Conservation (phyloP, 2,329 filamentous ascomycete genomes). For the Pseudocercospora fijiensis region DNA sequence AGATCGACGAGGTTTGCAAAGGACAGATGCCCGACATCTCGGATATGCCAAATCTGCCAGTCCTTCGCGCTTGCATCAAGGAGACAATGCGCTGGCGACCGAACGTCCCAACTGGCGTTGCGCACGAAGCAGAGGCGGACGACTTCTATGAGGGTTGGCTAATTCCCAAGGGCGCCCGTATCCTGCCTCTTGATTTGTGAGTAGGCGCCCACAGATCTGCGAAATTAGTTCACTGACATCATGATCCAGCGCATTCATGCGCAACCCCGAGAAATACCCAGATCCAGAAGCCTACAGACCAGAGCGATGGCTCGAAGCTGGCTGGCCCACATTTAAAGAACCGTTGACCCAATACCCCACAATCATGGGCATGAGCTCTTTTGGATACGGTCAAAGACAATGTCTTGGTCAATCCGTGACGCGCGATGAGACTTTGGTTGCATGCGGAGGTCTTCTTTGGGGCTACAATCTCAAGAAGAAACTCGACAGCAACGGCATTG, state of each 20-base stretch:
- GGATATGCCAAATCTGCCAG: slow-evolving; percentile 37
- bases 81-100: slow-evolving; percentile 44
- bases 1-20: slow-evolving; percentile 33
- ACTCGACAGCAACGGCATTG: slow-evolving; percentile 30
- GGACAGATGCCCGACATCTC: slow-evolving; percentile 29
- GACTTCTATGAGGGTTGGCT: slow-evolving; percentile 25
- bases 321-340: slow-evolving; percentile 65
- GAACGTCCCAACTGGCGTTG: slow-evolving; percentile 55
- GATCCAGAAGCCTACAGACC: slow-evolving; percentile 21
- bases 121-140: slow-evolving; percentile 52
- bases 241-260: slow-evolving; percentile 54
- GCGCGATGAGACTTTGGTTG: slow-evolving; percentile 59
- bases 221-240: neutral
- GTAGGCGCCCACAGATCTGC: slow-evolving; percentile 20
- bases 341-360: slow-evolving; percentile 63
- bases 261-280: slow-evolving; percentile 56
- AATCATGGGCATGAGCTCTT: slow-evolving; percentile 63
- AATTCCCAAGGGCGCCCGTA: slow-evolving; percentile 47
- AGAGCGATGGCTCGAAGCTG: slow-evolving; percentile 35
- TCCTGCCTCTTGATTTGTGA: slow-evolving; percentile 56
- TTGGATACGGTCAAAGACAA: slow-evolving; percentile 63
- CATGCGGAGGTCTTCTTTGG: slow-evolving; percentile 53
- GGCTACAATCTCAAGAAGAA: slow-evolving; percentile 52
- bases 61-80: slow-evolving; percentile 43
- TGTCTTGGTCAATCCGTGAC: slow-evolving; percentile 64